Conservation (phyloP, 1,284 basidiomycete species). For the Mycena citricolor region DNA sequence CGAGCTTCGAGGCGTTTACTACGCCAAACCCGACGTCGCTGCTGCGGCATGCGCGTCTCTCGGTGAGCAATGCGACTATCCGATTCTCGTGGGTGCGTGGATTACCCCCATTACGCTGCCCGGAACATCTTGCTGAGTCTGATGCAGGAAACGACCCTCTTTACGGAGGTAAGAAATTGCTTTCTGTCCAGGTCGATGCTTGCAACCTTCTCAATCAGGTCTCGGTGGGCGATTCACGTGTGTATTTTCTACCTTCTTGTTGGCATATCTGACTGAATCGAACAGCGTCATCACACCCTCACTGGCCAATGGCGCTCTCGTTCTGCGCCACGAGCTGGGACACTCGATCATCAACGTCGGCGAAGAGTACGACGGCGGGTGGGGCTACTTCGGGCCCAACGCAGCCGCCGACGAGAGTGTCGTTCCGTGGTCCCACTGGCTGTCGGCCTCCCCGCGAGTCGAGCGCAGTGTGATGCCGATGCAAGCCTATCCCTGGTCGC, state of each 20-base stretch:
- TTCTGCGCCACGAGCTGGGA: slow-evolving; percentile 81
- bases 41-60: slow-evolving; percentile 67
- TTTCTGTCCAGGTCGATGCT: not conserved
- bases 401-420: slow-evolving; percentile 46
- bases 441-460: slow-evolving; percentile 46
- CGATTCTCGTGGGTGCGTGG: slow-evolving; percentile 67
- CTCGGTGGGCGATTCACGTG: slow-evolving; percentile 83
- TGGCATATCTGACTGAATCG: too few species aligned
- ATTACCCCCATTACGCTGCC: not conserved
- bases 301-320: slow-evolving; percentile 72
- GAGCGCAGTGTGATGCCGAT: slow-evolving; percentile 77
- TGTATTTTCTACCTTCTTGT: slow-evolving; percentile 27
- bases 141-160: slow-evolving; percentile 72
- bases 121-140: slow-evolving; percentile 7
- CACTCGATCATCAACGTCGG: slow-evolving; percentile 80
- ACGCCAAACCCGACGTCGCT: slow-evolving; percentile 65
- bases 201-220: slow-evolving; percentile 38
- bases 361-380: slow-evolving; percentile 86
- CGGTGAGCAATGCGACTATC: slow-evolving; percentile 71
- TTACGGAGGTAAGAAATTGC: slow-evolving; percentile 64
- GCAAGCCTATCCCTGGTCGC: slow-evolving; percentile 74
- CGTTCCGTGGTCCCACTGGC: slow-evolving; percentile 74
- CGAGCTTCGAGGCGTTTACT: slow-evolving; percentile 78
- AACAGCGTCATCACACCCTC: slow-evolving; percentile 78
- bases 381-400: slow-evolving; percentile 75